Evolutionary conservation across 2,329 filamentous ascomycete species (phyloP).

Genomic region (Aureobasidium sp.): DNA sequence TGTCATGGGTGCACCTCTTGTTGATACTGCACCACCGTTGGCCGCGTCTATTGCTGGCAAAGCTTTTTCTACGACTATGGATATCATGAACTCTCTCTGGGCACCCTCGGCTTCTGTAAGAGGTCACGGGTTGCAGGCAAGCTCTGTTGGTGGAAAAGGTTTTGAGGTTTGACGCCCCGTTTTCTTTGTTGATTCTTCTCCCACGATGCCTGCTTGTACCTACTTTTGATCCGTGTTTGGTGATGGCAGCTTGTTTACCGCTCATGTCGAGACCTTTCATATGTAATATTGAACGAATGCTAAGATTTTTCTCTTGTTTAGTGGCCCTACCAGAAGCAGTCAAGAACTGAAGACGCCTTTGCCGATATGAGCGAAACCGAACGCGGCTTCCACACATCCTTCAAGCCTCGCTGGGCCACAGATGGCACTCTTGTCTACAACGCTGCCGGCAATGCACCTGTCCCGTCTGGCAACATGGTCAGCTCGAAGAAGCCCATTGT

Average conservation of each 20-base stretch:
- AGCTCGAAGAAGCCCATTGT: conserved; percentile 50
- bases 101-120: conserved; percentile 55
- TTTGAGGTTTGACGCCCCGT: conserved; percentile 77
- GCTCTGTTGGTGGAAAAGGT: conserved; percentile 49
- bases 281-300: conserved; percentile 31
- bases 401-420: conserved; percentile 72
- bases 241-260: background rate
- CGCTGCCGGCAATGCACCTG: conserved; percentile 33
- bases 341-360: conserved; percentile 58
- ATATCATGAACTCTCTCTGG: conserved; percentile 92
- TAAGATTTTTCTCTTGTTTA: conserved; percentile 38
- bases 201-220: background rate
- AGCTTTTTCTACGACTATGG: conserved; percentile 80
- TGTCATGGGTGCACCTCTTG: conserved; percentile 35
- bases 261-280: background rate
- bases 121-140: conserved; percentile 40
- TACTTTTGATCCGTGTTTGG: background rate
- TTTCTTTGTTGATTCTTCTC: conserved; percentile 6
- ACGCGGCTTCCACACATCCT: conserved; percentile 59
- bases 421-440: conserved; percentile 63
- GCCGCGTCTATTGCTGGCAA: conserved; percentile 27
- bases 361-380: conserved; percentile 56
- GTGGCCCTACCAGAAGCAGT: conserved; percentile 79
- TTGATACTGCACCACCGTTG: conserved; percentile 21
- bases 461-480: conserved; percentile 42